phyloP scores from a whole-genome alignment of 805 yeast genomes.

The Kuraishia floccosa region DNA sequence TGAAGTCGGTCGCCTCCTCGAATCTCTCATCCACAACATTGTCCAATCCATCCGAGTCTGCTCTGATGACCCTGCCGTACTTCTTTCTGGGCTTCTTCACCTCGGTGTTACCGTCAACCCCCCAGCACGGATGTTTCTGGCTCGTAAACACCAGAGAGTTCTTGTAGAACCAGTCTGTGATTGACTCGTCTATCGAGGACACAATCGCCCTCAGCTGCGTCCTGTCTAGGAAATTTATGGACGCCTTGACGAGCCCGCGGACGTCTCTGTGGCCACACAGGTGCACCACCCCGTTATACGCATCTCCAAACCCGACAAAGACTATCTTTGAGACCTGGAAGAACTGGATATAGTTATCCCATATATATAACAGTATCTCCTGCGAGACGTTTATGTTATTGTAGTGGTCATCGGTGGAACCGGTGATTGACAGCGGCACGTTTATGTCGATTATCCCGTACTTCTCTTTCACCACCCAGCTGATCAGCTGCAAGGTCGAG shows the following conservation, averaged over 20 bases:
- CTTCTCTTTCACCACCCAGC: constrained; percentile 47
- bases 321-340: constrained; percentile 62
- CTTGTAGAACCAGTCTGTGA: constrained; percentile 86
- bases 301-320: constrained; percentile 82
- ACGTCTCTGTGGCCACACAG: constrained; percentile 75
- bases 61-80: constrained; percentile 78
- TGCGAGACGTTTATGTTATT: constrained; percentile 61
- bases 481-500: constrained; percentile 56
- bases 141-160: constrained; percentile 78
- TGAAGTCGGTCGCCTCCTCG: constrained; percentile 78
- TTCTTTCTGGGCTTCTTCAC: constrained; percentile 76
- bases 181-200: constrained; percentile 79
- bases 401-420: constrained; percentile 36
- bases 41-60: constrained; percentile 63
- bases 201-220: constrained; percentile 67
- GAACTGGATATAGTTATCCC: constrained; percentile 85
- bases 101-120: constrained; percentile 19
- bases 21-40: constrained; percentile 72
- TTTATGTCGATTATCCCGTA: constrained; percentile 80
- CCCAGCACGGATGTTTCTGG: constrained; percentile 74
- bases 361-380: constrained; percentile 64
- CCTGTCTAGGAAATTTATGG: constrained; percentile 59
- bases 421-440: constrained; percentile 48
- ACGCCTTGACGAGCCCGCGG: constrained; percentile 52
- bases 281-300: constrained; percentile 80